These are phyloP conservation scores for Salix udensis DNA, from an alignment of 345 rosid genomes.

Conservation along the genomic window DNA sequence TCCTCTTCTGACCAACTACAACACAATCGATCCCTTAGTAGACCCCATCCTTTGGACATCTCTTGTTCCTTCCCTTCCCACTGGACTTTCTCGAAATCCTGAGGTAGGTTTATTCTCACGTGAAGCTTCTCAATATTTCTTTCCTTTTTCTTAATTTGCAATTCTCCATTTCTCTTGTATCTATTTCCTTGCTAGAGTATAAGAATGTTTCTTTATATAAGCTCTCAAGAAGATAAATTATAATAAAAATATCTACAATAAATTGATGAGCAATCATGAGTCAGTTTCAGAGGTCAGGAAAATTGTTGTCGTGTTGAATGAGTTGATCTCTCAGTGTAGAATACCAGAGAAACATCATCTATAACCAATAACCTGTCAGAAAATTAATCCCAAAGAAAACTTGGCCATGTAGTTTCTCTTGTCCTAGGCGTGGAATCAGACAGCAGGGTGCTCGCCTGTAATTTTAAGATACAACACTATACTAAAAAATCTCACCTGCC, in stretches of 20 bases:
- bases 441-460: background rate
- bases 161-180: background rate
- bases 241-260: background rate
- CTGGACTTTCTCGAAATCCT: conserved; percentile 56
- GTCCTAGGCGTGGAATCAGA: background rate
- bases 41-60: conserved; percentile 88
- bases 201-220: background rate
- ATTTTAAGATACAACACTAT: background rate
- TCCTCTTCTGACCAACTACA: conserved; percentile 81
- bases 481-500: background rate
- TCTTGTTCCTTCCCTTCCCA: conserved; percentile 61
- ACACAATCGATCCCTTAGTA: conserved; percentile 55
- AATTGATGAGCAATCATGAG: background rate
- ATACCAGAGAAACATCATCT: background rate
- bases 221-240: background rate
- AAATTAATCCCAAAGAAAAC: background rate
- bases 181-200: background rate
- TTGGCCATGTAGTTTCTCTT: background rate
- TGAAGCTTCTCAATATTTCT: background rate
- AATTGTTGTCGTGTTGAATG: background rate
- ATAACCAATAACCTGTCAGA: background rate
- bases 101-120: conserved; percentile 48
- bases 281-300: background rate
- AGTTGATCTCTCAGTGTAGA: background rate
- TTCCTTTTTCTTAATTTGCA: background rate